Evolutionary conservation across 495 filamentous ascomycete genomes (phyloP).

Genomic region (Pyrenula massariospora): DNA sequence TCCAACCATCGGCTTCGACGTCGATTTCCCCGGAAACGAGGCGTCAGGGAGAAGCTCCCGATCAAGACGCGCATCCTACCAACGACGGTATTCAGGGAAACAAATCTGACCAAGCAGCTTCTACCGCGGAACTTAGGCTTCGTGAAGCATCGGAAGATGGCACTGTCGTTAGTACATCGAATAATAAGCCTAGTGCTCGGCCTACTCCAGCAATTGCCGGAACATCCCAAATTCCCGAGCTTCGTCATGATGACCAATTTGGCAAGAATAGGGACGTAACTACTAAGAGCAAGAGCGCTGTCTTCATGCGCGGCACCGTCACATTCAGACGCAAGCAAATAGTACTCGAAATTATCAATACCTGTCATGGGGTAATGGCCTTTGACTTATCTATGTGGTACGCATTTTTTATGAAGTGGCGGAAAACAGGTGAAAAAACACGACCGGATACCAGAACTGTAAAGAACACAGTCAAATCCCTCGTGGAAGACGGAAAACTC

Average conservation of each 20-base stretch:
- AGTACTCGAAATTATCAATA: constrained; percentile 56
- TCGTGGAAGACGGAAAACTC: constrained; percentile 48
- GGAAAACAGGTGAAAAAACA: constrained; percentile 31
- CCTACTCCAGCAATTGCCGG: too few relatives aligned
- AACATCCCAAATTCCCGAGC: too few relatives aligned
- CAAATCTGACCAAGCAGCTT: too few relatives aligned
- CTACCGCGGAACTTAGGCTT: too few relatives aligned
- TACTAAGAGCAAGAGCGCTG: not conserved
- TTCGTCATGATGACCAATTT: not conserved
- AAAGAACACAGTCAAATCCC: constrained; percentile 43
- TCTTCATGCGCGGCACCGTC: constrained; percentile 23
- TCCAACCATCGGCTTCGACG: too few relatives aligned
- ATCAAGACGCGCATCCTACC: too few relatives aligned
- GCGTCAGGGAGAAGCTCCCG: too few relatives aligned
- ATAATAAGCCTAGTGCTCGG: too few relatives aligned
- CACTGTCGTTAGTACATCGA: too few relatives aligned
- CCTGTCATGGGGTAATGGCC: constrained; percentile 62
- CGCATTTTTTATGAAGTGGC: constrained; percentile 53
- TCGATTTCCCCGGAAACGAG: too few relatives aligned
- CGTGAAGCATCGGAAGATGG: too few relatives aligned
- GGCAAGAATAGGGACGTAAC: constrained; percentile 11
- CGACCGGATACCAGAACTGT: constrained; percentile 39
- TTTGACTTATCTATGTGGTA: constrained; percentile 60
- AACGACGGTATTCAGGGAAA: too few relatives aligned
- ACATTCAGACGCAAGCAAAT: constrained; percentile 44